Evolutionary conservation across 2,329 filamentous ascomycete genomes (phyloP).

Genomic region (Didymella sp.): DNA sequence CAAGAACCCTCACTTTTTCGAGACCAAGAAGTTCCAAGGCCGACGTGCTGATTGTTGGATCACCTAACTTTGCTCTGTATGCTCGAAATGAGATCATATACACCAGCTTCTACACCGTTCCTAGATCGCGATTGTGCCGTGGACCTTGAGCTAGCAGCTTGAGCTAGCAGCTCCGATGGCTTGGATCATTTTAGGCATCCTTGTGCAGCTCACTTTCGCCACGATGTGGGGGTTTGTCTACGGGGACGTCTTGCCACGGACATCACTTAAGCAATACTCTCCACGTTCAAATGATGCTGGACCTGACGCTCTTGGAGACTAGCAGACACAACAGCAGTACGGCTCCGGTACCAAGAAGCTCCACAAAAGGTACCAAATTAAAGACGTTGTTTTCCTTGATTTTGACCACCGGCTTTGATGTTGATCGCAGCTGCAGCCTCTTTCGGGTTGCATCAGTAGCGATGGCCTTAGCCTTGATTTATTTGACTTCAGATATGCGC

Average conservation of each 20-base stretch:
- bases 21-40: too few relatives aligned
- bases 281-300: not conserved
- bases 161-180: not conserved
- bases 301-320: too few relatives aligned
- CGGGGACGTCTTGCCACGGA: not conserved
- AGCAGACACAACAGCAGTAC: not conserved
- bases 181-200: not conserved
- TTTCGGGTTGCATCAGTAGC: not conserved
- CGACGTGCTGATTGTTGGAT: not conserved
- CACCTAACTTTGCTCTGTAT: too few relatives aligned
- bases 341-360: too few relatives aligned
- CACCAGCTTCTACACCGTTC: not conserved
- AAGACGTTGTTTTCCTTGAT: not conserved
- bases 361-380: not conserved
- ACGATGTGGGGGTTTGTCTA: not conserved
- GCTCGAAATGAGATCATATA: not conserved
- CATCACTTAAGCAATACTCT: not conserved
- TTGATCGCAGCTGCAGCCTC: not conserved
- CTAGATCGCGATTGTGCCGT: not conserved
- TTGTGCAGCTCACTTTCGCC: not conserved
- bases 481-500: not conserved
- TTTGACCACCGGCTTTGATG: not conserved
- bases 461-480: not conserved
- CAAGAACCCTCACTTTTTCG: not conserved
- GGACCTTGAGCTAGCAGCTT: not conserved